Conservation (phyloP, 2,329 filamentous ascomycete species). For the Fusarium equiseti region DNA sequence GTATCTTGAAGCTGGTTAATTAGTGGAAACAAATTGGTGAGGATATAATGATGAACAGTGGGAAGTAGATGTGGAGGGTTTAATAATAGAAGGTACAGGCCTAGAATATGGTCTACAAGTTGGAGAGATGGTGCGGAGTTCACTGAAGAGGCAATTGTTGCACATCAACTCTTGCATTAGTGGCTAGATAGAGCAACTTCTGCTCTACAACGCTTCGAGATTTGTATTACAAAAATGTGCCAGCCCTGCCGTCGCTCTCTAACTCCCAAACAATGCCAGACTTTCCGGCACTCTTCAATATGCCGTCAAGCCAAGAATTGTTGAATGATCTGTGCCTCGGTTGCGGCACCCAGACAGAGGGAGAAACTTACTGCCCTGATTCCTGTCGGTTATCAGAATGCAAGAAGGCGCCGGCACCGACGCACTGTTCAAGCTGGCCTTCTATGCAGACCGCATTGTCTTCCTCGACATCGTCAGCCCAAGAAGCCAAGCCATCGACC, state of each 20-base stretch:
- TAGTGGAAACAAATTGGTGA: too few species aligned
- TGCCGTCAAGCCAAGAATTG: not conserved
- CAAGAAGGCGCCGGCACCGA: not conserved
- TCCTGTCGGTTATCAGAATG: not conserved
- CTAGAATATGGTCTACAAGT: not conserved
- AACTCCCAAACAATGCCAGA: not conserved
- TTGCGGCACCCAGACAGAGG: not conserved
- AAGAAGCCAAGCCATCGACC: not conserved
- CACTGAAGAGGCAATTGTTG: not conserved
- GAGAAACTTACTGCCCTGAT: not conserved
- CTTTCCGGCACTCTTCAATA: not conserved
- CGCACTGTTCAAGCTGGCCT: too few species aligned
- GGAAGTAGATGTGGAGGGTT: too few species aligned
- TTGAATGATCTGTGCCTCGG: not conserved
- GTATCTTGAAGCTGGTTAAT: not conserved
- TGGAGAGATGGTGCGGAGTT: not conserved
- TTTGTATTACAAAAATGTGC: not conserved
- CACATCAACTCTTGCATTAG: not conserved
- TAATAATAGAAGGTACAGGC: not conserved
- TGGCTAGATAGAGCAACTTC: not conserved
- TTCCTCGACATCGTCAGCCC: too few species aligned
- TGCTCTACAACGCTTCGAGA: not conserved
- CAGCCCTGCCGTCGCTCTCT: not conserved
- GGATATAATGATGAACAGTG: too few species aligned
- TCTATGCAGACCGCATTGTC: too few species aligned